These are phyloP conservation scores for Eucalyptus erythrocorys DNA, from an alignment of 345 rosid species.

Conservation along the genomic window DNA sequence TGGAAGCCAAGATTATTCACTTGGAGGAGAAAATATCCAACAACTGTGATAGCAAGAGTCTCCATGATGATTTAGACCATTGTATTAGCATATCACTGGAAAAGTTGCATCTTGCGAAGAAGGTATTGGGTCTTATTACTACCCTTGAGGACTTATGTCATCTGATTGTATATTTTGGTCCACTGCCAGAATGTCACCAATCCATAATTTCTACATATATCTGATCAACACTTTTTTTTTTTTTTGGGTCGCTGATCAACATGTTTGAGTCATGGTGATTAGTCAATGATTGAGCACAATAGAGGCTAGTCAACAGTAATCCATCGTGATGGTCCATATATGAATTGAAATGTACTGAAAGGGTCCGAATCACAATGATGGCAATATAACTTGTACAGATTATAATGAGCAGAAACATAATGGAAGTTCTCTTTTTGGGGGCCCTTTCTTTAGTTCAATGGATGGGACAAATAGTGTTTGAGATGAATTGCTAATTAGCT, in stretches of 20 bases:
- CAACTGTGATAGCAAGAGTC: constrained; percentile 12
- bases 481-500: neutral
- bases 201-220: neutral
- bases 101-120: constrained; percentile 44
- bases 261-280: neutral
- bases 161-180: neutral
- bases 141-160: neutral
- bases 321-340: neutral
- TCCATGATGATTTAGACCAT: constrained; percentile 21
- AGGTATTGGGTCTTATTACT: constrained; percentile 13
- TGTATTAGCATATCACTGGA: constrained; percentile 22
- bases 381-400: neutral
- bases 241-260: too few species aligned
- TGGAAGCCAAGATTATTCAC: constrained; percentile 27
- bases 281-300: neutral
- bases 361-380: neutral
- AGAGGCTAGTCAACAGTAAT: neutral
- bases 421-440: neutral
- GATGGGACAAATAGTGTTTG: neutral
- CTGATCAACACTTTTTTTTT: neutral
- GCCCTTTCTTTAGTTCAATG: neutral
- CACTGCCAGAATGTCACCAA: neutral
- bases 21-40: constrained; percentile 33
- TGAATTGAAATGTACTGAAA: neutral
- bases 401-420: neutral